phyloP scores from a whole-genome alignment of 345 rosid species.

The Eucalyptus microcorys region DNA sequence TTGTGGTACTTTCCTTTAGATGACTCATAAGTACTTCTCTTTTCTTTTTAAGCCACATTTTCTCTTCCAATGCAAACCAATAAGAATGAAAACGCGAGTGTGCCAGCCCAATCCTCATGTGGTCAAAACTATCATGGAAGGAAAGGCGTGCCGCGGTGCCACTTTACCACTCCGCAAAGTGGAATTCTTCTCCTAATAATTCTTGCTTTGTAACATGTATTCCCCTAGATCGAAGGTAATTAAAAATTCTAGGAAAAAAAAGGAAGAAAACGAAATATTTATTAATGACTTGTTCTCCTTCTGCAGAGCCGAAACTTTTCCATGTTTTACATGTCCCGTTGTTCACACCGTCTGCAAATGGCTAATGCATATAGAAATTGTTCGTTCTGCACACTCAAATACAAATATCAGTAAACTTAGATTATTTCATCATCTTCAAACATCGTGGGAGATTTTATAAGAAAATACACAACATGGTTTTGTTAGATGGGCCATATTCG shows the following conservation, averaged over 20 bases:
- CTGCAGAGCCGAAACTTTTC: background rate
- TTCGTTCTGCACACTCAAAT: background rate
- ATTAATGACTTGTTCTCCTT: background rate
- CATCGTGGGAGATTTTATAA: background rate
- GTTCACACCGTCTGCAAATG: background rate
- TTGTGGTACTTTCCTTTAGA: background rate
- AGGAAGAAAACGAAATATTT: rapidly evolving
- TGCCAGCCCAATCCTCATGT: background rate
- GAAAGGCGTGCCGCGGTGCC: background rate
- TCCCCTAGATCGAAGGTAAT: background rate
- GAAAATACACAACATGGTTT: background rate
- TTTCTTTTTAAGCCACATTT: background rate
- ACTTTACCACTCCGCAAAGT: background rate
- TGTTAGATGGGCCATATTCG: background rate
- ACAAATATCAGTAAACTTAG: background rate
- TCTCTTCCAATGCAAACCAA: background rate
- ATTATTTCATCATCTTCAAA: background rate
- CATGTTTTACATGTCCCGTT: background rate
- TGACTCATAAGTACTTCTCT: background rate
- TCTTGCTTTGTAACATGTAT: background rate
- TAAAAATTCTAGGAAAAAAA: background rate
- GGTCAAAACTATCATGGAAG: background rate
- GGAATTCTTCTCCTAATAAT: background rate
- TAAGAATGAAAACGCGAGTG: background rate
- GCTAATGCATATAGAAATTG: background rate